phyloP scores from a whole-genome alignment of 352 stramenopile genomes.

The Globisporangium alternatum region DNA sequence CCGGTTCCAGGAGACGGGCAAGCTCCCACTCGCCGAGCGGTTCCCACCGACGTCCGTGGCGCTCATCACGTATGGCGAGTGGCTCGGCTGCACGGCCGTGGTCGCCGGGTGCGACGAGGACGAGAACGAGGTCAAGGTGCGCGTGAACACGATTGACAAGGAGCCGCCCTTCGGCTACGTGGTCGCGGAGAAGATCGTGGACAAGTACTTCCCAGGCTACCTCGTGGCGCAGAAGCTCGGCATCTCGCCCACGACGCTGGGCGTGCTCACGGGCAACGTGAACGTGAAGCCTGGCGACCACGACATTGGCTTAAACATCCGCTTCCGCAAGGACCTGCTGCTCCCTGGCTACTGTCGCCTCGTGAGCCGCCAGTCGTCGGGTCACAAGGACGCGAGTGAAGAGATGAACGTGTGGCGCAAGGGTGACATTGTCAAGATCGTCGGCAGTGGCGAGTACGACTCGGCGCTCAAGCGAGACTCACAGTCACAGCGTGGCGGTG shows the following conservation, averaged over 20 bases:
- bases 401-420: constrained; percentile 80
- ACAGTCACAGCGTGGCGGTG: not conserved
- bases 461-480: constrained; percentile 23
- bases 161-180: constrained; percentile 96
- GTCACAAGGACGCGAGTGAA: constrained; percentile 20
- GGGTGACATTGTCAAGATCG: constrained; percentile 91
- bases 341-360: constrained; percentile 93
- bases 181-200: constrained; percentile 90
- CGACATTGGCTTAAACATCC: constrained; percentile 88
- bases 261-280: constrained; percentile 92
- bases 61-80: constrained; percentile 88
- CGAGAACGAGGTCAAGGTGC: constrained; percentile 87
- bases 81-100: constrained; percentile 89
- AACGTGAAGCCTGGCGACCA: constrained; percentile 90
- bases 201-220: constrained; percentile 80
- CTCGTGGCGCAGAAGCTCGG: constrained; percentile 89
- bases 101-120: constrained; percentile 48
- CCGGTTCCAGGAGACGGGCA: constrained; percentile 89
- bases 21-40: constrained; percentile 81
- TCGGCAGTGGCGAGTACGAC: constrained; percentile 74
- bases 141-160: constrained; percentile 91
- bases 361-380: constrained; percentile 26
- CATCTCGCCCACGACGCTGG: constrained; percentile 90
- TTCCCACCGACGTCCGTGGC: constrained; percentile 88
- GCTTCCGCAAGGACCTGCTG: constrained; percentile 78